Evolutionary conservation across 106 monocot species (phyloP), one percentile per base, ranked within the genome.

Genomic region (Hemerocallis citrina): DNA sequence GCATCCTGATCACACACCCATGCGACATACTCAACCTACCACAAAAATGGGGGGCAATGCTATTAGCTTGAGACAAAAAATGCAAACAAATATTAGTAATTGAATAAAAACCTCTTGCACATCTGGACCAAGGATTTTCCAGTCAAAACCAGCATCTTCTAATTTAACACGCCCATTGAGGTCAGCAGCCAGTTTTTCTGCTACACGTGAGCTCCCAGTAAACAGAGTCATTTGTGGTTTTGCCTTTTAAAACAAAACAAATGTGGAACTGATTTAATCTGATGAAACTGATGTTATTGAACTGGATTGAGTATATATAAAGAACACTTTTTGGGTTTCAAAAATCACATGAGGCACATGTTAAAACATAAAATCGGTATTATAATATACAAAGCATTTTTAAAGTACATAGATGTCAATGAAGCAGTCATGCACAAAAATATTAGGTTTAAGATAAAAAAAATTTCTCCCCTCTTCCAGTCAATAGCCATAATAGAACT

Each of bases 1-100:
- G 93, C 88, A 77, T 89, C 93, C 74, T 93, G 93, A 64, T 93
- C 93, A 38, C 95, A 91, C 34, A 96, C 95, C 95, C 90, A 96
- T 34, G 90, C 90, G 43, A 96, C 81, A 66, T 91, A 96, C 63
- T 96, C 87, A 79, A 90, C 87, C 95, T 90, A 73, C 37, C 51
- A 59, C 34, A 15, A 35, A 28, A 39, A n/a, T 38, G 24, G 15
- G 64, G 13, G 11, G 12, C 62, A 47, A 55, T 2, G 52, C n/a
- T 19, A 40, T 41, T 0, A 31, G 19, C 15, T 21, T 27, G 16
- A 35, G 63, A n/a, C 1, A 45, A 5, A 57, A 7, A 69, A 31
- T 23, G 38, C 43, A 48, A 39, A 23, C 20, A 29, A 23, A 6
- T 6, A 8, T 52, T 5, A 16, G 4, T 43, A 61, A 16, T 43